phyloP scores from a whole-genome alignment of 306 rosid genomes.

The Cucurbita pepo region DNA sequence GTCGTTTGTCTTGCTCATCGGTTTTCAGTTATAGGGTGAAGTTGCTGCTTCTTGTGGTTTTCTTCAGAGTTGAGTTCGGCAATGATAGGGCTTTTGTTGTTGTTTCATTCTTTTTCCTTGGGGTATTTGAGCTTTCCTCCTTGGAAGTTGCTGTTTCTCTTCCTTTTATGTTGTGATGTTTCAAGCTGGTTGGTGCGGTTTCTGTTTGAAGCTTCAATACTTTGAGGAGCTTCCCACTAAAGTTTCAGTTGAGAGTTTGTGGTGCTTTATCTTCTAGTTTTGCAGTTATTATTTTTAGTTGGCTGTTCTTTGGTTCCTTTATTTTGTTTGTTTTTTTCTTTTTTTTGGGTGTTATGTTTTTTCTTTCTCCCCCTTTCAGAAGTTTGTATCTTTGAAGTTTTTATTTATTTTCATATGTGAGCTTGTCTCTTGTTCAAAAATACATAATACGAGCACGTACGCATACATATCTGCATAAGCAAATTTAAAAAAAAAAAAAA shows the following conservation, averaged over 20 bases:
- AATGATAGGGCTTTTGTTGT: neutral
- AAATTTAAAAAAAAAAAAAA: neutral
- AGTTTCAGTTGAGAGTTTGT: neutral
- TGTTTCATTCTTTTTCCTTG: neutral
- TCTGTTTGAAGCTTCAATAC: neutral
- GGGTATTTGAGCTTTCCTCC: neutral
- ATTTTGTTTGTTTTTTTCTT: neutral
- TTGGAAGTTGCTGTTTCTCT: neutral
- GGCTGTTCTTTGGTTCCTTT: neutral
- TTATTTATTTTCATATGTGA: neutral
- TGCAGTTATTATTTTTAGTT: neutral
- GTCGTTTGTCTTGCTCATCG: neutral
- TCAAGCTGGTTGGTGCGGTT: neutral
- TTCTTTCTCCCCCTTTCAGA: neutral
- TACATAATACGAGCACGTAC: neutral
- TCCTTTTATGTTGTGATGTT: neutral
- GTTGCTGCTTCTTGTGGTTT: neutral
- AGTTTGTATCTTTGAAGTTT: neutral
- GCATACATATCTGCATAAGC: neutral
- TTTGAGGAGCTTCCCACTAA: neutral
- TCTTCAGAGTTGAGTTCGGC: neutral
- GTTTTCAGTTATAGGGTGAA: neutral
- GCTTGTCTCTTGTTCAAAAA: neutral
- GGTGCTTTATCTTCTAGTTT: neutral
- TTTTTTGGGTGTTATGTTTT: neutral